Evolutionary conservation across 1,284 basidiomycete species (phyloP), one percentile per base, ranked within the genome.

Genomic region (Sporisorium exsertum): DNA sequence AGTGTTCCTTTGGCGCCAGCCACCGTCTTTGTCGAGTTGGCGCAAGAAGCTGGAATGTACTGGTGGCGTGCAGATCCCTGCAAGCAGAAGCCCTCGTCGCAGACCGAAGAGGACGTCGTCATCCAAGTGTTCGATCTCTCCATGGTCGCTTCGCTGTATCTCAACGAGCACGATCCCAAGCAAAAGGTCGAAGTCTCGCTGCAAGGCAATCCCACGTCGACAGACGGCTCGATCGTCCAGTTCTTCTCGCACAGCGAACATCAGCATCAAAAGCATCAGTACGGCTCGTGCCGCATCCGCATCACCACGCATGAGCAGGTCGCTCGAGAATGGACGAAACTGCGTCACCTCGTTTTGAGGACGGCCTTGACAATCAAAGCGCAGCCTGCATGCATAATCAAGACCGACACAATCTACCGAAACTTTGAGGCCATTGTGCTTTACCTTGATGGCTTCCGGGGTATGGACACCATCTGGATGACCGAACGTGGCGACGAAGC

Each of bases 21-120:
- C 3, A 76, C 72, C 12, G 60, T 79, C 35, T 72, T 79, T 61
- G 63, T 67, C 37, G 77, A 79, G 61, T 64, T 79, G 0, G 77
- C 77, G 5, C 66, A 77, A 32, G 73, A 76, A 32, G 73, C 64
- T 2, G 77, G 57, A 9, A 64, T 64, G 61, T 76, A 71, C 56
- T 75, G 72, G 72, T 70, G 72, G 72, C 50, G 40, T 10, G n/a
- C 32, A 54, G 58, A 68, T 27, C 43, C 58, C 1, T 55, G 40
- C 51, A 49, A 35, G 16, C 33, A 42, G 40, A 62, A 53, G 24
- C 33, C 51, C 0, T 2, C 32, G 5, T 20, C n/a, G 18, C 49
- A 64, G 42, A 40, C 32, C 16, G 64, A 68, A 42, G 64, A 62
- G 9, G 67, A 75, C 16, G 61, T 72, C 29, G 62, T 65, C 40